phyloP scores from a whole-genome alignment of 495 filamentous ascomycete species.

The Tricharina praecox region DNA sequence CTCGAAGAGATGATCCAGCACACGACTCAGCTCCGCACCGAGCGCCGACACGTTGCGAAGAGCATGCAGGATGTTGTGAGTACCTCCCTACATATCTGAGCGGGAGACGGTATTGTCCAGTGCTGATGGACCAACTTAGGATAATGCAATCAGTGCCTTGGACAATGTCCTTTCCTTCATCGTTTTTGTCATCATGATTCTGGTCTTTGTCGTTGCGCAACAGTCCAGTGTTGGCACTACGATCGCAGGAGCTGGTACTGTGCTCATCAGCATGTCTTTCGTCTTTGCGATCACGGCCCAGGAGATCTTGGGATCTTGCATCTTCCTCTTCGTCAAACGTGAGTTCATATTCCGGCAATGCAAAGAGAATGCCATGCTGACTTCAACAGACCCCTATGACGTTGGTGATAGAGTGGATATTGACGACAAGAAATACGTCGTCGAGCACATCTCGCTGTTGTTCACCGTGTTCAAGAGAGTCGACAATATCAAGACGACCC shows the following conservation, averaged over 20 bases:
- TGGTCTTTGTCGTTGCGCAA: conserved; percentile 53
- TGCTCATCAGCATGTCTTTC: conserved; percentile 82
- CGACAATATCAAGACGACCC: conserved; percentile 63
- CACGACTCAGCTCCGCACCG: conserved; percentile 62
- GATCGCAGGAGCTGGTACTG: conserved; percentile 86
- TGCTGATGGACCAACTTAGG: conserved; percentile 7
- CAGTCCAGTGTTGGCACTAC: conserved; percentile 47
- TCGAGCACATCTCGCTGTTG: conserved; percentile 86
- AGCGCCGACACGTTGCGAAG: conserved; percentile 65
- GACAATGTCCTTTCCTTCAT: conserved; percentile 68
- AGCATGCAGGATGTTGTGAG: conserved; percentile 83
- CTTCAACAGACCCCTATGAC: not conserved
- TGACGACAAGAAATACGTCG: conserved; percentile 49
- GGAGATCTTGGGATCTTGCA: conserved; percentile 87
- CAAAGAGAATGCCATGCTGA: conserved; percentile 33
- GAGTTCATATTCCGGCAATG: too few species aligned
- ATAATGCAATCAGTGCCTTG: conserved; percentile 79
- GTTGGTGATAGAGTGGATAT: conserved; percentile 45
- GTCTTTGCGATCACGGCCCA: conserved; percentile 82
- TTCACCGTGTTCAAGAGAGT: conserved; percentile 86
- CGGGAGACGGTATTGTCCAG: too few species aligned
- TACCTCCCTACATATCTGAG: too few species aligned
- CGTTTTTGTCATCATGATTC: conserved; percentile 59
- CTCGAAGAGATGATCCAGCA: conserved; percentile 90
- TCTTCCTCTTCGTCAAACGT: conserved; percentile 97